These are phyloP conservation scores for Phytophthora chlamydospora DNA, from an alignment of 352 stramenopile genomes.

Conservation along the genomic window DNA sequence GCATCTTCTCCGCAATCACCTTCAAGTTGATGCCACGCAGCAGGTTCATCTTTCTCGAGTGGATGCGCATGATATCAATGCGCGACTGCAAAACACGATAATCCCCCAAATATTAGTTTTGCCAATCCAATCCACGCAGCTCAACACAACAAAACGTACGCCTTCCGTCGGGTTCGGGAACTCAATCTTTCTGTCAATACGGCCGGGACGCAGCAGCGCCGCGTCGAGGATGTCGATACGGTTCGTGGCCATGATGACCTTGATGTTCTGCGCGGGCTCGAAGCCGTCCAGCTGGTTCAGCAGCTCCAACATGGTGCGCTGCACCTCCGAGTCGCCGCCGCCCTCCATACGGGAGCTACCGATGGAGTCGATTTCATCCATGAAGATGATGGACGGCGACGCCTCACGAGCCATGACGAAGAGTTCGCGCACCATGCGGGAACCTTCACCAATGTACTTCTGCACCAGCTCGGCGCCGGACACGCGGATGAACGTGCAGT, in stretches of 20 bases:
- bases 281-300: constrained; percentile 99
- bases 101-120: constrained; percentile 12
- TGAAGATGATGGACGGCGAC: constrained; percentile 99
- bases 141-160: constrained; percentile 27
- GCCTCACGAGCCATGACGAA: constrained; percentile 98
- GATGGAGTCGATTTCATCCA: constrained; percentile 99
- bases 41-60: constrained; percentile 99
- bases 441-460: constrained; percentile 99
- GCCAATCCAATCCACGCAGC: background rate
- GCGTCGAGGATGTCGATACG: constrained; percentile 99
- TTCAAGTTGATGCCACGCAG: constrained; percentile 98
- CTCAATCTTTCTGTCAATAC: constrained; percentile 99
- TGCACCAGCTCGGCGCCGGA: constrained; percentile 99
- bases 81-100: constrained; percentile 70
- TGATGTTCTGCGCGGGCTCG: constrained; percentile 98
- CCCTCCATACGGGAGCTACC: constrained; percentile 93
- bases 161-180: constrained; percentile 98
- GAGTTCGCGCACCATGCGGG: constrained; percentile 98
- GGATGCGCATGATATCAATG: constrained; percentile 98
- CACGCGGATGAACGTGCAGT: constrained; percentile 99
- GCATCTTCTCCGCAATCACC: constrained; percentile 98
- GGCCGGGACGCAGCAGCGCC: constrained; percentile 95
- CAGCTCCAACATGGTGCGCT: constrained; percentile 99
- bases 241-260: constrained; percentile 99
- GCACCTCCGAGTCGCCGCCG: constrained; percentile 98